Conservation (phyloP, 1,139 yeast genomes). For the Dujonia santamariae region DNA sequence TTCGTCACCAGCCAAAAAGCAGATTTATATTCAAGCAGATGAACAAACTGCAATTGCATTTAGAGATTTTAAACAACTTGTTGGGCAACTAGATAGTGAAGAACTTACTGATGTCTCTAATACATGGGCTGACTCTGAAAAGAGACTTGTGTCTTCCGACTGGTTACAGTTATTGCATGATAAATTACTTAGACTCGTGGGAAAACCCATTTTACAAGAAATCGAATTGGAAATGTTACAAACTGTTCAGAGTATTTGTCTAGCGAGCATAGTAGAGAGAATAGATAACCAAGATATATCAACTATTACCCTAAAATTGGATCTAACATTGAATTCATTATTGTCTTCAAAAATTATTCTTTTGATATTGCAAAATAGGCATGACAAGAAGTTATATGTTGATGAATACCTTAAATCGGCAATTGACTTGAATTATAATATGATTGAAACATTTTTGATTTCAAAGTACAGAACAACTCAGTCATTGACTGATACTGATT, state of each 20-base stretch:
- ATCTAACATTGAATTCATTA: constrained; percentile 9
- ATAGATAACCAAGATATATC: constrained; percentile 10
- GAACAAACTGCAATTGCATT: not conserved
- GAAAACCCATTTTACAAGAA: constrained; percentile 10
- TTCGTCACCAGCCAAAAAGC: not conserved
- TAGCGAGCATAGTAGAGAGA: constrained; percentile 17
- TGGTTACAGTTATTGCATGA: constrained; percentile 16
- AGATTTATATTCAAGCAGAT: not conserved
- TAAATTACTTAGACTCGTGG: constrained; percentile 14
- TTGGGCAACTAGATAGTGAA: constrained; percentile 1
- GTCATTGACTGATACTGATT: too few relatives aligned
- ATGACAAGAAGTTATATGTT: constrained; percentile 35
- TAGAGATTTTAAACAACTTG: not conserved
- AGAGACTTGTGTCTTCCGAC: constrained; percentile 9
- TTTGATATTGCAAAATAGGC: constrained; percentile 30
- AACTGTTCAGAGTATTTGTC: constrained; percentile 20
- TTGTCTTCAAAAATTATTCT: constrained; percentile 40
- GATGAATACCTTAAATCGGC: constrained; percentile 43
- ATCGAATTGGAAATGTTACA: constrained; percentile 17
- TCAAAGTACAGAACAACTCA: too few relatives aligned
- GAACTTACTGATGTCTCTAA: not conserved
- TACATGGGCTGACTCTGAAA: not conserved
- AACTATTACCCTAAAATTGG: not conserved
- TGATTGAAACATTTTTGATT: constrained; percentile 35
- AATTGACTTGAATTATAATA: constrained; percentile 33